phyloP scores from a whole-genome alignment of 2,329 filamentous ascomycete species.

The Fusarium solani-melongenae region DNA sequence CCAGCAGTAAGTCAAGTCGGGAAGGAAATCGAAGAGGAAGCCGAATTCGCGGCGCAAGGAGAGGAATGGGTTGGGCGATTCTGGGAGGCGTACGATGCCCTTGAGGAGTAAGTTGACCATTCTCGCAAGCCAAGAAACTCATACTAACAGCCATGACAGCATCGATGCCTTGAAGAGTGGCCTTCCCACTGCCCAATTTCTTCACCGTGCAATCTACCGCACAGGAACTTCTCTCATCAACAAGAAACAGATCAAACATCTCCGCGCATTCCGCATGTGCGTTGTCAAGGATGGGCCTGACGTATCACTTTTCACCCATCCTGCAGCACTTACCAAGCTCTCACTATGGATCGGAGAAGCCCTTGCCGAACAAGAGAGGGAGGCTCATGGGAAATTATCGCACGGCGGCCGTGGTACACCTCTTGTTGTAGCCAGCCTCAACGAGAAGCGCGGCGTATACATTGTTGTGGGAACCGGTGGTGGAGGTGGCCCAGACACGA shows the following conservation, averaged over 20 bases:
- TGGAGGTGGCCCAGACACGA: slow-evolving; percentile 79
- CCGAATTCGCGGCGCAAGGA: slow-evolving; percentile 61
- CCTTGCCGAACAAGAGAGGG: slow-evolving; percentile 87
- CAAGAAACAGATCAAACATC: slow-evolving; percentile 92
- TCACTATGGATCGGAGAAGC: slow-evolving; percentile 96
- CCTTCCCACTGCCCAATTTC: slow-evolving; percentile 85
- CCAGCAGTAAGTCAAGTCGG: slow-evolving; percentile 45
- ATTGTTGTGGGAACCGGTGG: slow-evolving; percentile 93
- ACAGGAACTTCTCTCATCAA: slow-evolving; percentile 91
- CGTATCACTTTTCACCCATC: slow-evolving; percentile 90
- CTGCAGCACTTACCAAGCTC: slow-evolving; percentile 91
- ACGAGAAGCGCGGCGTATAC: slow-evolving; percentile 88
- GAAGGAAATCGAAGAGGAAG: slow-evolving; percentile 59
- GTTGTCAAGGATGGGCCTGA: slow-evolving; percentile 96
- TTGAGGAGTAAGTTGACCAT: slow-evolving; percentile 69
- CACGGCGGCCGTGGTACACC: slow-evolving; percentile 81
- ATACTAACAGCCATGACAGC: slow-evolving; percentile 52
- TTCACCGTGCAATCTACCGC: slow-evolving; percentile 92
- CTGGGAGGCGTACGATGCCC: slow-evolving; percentile 78
- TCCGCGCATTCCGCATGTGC: slow-evolving; percentile 93
- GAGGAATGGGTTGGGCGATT: slow-evolving; percentile 76
- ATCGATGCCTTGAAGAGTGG: slow-evolving; percentile 81
- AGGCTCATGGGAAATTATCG: slow-evolving; percentile 74
- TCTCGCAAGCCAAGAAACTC: background rate
- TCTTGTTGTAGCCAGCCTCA: slow-evolving; percentile 88